Evolutionary conservation across 352 stramenopile species (phyloP).

Genomic region (Lagenidium giganteum): DNA sequence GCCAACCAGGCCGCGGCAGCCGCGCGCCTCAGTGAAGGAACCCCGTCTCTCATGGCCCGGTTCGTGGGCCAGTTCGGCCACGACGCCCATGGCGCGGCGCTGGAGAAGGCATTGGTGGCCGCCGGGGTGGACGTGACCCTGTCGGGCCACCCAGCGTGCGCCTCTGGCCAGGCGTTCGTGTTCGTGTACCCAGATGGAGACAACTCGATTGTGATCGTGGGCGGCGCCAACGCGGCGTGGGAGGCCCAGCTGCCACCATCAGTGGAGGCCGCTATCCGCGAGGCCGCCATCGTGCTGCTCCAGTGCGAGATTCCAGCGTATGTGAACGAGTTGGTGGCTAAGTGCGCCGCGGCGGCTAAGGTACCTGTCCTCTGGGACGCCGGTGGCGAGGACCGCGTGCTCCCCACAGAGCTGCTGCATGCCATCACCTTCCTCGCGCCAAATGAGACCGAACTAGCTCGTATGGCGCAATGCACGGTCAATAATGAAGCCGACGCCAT

Average conservation of each 20-base stretch:
- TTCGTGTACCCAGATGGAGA: constrained; percentile 79
- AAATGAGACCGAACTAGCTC: constrained; percentile 75
- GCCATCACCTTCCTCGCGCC: constrained; percentile 62
- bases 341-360: constrained; percentile 30
- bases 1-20: constrained; percentile 73
- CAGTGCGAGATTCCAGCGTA: constrained; percentile 63
- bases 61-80: constrained; percentile 76
- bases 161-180: constrained; percentile 77
- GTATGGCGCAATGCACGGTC: constrained; percentile 31
- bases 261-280: constrained; percentile 39
- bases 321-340: constrained; percentile 52
- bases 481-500: constrained; percentile 43
- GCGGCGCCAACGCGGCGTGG: constrained; percentile 70
- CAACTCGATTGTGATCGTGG: constrained; percentile 84
- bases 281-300: constrained; percentile 55
- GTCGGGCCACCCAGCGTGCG: constrained; percentile 28
- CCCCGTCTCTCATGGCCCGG: constrained; percentile 12
- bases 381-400: constrained; percentile 58
- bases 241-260: constrained; percentile 23
- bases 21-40: constrained; percentile 32
- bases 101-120: constrained; percentile 30
- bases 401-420: constrained; percentile 48
- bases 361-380: constrained; percentile 77
- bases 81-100: constrained; percentile 46
- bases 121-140: constrained; percentile 33